A percentile compares a stretch with the other conserved stretches of the same genome.
Evolutionary conservation across 2,329 filamentous ascomycete genomes (phyloP).

Genomic region (Fusarium subtropicale): DNA sequence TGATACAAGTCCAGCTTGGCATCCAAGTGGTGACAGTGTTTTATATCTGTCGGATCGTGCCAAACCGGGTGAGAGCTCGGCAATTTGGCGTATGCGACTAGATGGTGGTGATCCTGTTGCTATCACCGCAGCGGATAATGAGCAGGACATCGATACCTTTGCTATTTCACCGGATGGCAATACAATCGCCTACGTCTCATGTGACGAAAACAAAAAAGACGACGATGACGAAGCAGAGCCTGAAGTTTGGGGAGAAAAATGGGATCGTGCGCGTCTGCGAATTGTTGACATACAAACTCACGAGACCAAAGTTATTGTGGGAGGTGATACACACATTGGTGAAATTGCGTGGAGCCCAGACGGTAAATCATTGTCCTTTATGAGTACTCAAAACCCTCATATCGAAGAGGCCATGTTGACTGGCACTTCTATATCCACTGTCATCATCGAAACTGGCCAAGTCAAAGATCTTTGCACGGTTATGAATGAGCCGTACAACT

Average conservation of each 20-base stretch:
- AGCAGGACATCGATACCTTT: constrained; percentile 21
- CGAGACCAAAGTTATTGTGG: constrained; percentile 28
- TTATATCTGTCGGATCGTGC: constrained; percentile 30
- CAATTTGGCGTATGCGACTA: constrained; percentile 36
- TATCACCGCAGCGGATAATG: constrained; percentile 30
- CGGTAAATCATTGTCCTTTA: constrained; percentile 23
- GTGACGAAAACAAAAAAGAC: constrained; percentile 23
- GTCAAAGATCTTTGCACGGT: constrained; percentile 19
- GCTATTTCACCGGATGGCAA: constrained; percentile 26
- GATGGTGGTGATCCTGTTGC: constrained; percentile 35
- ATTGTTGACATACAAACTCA: constrained; percentile 48
- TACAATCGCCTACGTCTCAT: constrained; percentile 30
- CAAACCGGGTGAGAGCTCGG: constrained; percentile 48
- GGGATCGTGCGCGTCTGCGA: constrained; percentile 49
- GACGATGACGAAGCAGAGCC: constrained; percentile 46
- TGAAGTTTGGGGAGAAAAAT: constrained; percentile 53
- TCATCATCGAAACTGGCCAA: constrained; percentile 16
- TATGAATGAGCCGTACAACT: constrained; percentile 5
- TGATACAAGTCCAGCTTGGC: constrained; percentile 15
- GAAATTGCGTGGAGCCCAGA: constrained; percentile 37
- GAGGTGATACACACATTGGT: constrained; percentile 16
- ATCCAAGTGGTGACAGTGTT: constrained; percentile 11
- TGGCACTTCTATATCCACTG: constrained; percentile 16
- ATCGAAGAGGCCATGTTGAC: constrained; percentile 30
- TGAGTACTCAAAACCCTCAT: constrained; percentile 16